phyloP scores from a whole-genome alignment of 2,329 filamentous ascomycete species.

The Beauveria bassiana region DNA sequence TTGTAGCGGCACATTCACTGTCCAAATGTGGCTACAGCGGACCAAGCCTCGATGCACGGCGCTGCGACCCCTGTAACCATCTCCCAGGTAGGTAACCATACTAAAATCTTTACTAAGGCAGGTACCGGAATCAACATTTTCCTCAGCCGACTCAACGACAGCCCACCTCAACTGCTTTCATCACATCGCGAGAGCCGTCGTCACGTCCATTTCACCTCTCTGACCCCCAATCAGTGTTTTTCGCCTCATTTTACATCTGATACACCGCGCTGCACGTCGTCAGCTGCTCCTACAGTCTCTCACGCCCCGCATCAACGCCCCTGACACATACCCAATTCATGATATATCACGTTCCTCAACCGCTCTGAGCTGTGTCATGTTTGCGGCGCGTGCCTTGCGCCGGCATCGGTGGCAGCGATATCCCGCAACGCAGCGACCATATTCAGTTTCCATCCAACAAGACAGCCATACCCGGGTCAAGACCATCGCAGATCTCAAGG shows the following conservation, averaged over 20 bases:
- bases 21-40: neutral
- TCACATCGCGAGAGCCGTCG: neutral
- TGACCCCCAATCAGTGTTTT: too few relatives aligned
- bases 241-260: neutral
- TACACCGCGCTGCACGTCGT: neutral
- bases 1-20: neutral
- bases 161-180: neutral
- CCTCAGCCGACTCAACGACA: neutral
- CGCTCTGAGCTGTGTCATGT: neutral
- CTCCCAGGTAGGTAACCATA: neutral
- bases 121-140: constrained; percentile 3
- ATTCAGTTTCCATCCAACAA: constrained; percentile 26
- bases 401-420: neutral
- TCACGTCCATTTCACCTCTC: neutral
- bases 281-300: neutral
- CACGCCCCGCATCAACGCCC: neutral
- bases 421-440: constrained; percentile 16
- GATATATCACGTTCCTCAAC: neutral
- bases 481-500: constrained; percentile 49
- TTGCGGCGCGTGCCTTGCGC: neutral
- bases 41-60: neutral
- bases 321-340: neutral
- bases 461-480: constrained; percentile 25
- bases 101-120: neutral
- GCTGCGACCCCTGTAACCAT: neutral